phyloP scores from a whole-genome alignment of 768 basidiomycete species.

The Boletus tomentosulus region DNA sequence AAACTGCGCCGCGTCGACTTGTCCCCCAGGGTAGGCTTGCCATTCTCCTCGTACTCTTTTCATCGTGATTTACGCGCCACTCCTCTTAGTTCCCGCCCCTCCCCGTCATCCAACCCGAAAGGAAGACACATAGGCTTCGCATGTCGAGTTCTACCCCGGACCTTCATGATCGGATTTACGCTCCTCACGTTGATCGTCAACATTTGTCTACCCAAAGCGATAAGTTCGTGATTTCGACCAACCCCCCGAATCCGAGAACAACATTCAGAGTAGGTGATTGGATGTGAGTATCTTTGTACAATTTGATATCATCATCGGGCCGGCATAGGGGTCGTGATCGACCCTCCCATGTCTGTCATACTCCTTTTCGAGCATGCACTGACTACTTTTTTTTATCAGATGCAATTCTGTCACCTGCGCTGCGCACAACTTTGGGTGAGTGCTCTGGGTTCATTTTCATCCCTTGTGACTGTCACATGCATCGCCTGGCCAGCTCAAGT shows the following conservation, averaged over 20 bases:
- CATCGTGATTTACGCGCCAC: background rate
- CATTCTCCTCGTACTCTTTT: background rate
- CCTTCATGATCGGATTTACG: constrained; percentile 23
- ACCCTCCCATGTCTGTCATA: constrained; percentile 1
- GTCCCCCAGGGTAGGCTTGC: constrained; percentile 19
- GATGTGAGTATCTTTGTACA: constrained; percentile 52
- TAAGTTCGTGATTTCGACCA: constrained; percentile 59
- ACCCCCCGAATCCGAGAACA: constrained; percentile 66
- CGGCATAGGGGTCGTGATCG: constrained; percentile 17
- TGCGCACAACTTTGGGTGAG: constrained; percentile 85
- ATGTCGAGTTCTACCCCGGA: constrained; percentile 34
- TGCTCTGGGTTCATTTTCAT: constrained; percentile 20
- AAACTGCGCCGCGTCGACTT: constrained; percentile 49
- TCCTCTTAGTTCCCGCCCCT: constrained; percentile 16
- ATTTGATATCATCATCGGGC: constrained; percentile 17
- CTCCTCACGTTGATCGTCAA: background rate
- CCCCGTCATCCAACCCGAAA: constrained; percentile 22
- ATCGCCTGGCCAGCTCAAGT: background rate
- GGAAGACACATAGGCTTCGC: constrained; percentile 23
- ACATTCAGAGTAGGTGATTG: constrained; percentile 69
- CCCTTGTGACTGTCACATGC: constrained; percentile 8
- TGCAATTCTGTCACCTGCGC: constrained; percentile 66
- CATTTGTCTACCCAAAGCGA: constrained; percentile 12
- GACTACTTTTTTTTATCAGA: constrained; percentile 34
- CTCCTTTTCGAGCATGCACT: constrained; percentile 9